Evolutionary conservation across 345 rosid genomes (phyloP).

Genomic region (Capsella bursapastoris): DNA sequence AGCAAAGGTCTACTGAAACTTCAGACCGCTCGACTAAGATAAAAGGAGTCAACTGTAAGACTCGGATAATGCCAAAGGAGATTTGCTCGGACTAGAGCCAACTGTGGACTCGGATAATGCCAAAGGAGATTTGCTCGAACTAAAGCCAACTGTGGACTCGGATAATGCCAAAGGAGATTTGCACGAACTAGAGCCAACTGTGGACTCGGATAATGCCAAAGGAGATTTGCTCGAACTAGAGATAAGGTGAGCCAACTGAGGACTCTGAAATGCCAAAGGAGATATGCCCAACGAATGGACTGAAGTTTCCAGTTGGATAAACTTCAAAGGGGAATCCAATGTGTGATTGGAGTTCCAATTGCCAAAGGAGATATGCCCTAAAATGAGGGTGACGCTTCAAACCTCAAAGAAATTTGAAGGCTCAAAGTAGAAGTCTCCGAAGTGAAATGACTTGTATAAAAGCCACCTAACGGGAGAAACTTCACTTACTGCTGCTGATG

Average conservation of each 20-base stretch:
- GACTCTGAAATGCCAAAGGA: slow-evolving; percentile 54
- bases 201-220: slow-evolving; percentile 48
- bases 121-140: slow-evolving; percentile 55
- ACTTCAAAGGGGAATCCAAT: slow-evolving; percentile 47
- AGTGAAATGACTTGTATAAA: slow-evolving; percentile 38
- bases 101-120: slow-evolving; percentile 44
- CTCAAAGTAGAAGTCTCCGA: slow-evolving; percentile 36
- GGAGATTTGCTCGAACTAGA: slow-evolving; percentile 53
- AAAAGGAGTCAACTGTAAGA: slow-evolving; percentile 35
- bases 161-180: slow-evolving; percentile 47
- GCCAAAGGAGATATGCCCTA: slow-evolving; percentile 60
- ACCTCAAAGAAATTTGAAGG: slow-evolving; percentile 37
- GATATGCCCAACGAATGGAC: slow-evolving; percentile 56
- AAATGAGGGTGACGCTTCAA: slow-evolving; percentile 37
- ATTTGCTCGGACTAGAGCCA: slow-evolving; percentile 50
- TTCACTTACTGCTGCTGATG: slow-evolving; percentile 33
- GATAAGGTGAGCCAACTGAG: slow-evolving; percentile 47
- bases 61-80: slow-evolving; percentile 57
- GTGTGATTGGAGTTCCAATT: slow-evolving; percentile 42
- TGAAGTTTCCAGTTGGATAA: slow-evolving; percentile 44
- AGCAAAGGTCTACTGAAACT: slow-evolving; percentile 26
- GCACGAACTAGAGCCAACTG: slow-evolving; percentile 39
- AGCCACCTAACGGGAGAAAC: slow-evolving; percentile 40
- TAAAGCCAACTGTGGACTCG: slow-evolving; percentile 43
- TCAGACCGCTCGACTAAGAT: slow-evolving; percentile 37